Evolutionary conservation across 2,329 filamentous ascomycete genomes (phyloP), one percentile per base, ranked within the genome.

Genomic region (Aspergillus japonicus): DNA sequence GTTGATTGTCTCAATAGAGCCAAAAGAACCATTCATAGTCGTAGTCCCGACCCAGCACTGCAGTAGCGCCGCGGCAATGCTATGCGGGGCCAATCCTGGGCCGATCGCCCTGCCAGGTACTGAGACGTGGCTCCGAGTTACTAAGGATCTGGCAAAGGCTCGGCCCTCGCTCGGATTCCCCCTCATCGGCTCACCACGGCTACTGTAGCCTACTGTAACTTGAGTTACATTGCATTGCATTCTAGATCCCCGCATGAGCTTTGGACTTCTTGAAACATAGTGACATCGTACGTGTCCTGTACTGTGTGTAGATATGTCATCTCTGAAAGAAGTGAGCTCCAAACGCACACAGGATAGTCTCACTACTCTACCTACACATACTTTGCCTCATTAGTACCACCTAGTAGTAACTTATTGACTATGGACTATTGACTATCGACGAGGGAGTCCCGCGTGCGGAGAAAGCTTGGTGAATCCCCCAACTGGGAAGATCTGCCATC

Each of bases 371-470:
- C 10, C 7, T 8, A 23, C 23, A 23, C 23, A 23, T 23, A 29
- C 8, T 29, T 29, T 8, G 8, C 26, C 6, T 29, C 6, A 29
- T 8, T 29, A 29, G 26, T 29, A 10, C 7, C 8, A 29, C 8
- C 8, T 29, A 29, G 26, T 29, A 29, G 1, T 8, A 29, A 29
- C 8, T 29, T 10, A 29, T 10, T 12, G 2, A 16, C 10, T 10
- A 35, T 35, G 2, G 26, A 29, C 26, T 29, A 8, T 29, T 5
- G 8, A 29, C 26, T 8, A 29, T 8, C 26, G 26, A 29, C 26
- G 39, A 44, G 39, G 16, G 16, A 19, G 53, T 56, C 54, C 57
- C 57, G 60, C 50, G 58, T 62, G 60, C 60, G 60, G 60, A 62
- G 60, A 60, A 57, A 48, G 16, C 29, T 50, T 16, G 21, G 26